Base-by-base conservation (phyloP, 768 basidiomycete species). In the Auricularia heimuer region DNA sequence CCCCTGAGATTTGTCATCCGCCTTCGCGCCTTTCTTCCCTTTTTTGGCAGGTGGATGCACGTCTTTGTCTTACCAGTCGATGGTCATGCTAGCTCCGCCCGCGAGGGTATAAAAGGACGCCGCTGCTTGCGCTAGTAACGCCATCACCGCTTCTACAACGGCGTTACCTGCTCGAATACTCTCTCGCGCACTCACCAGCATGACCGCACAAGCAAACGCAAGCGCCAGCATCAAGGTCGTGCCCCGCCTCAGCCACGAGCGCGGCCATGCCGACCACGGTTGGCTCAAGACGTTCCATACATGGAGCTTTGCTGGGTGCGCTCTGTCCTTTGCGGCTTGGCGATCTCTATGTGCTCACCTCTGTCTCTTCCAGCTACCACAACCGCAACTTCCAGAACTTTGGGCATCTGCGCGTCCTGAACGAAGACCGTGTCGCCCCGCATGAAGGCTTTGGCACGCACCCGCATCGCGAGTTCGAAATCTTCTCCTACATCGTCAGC, bases 251-350 rank as follows among this genome's bases (percentile, higher is more conserved):
- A 90, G 85, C 67, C 72, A 85, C 60, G 82, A 85, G 24, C 81
- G 90, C 21, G 90, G 89, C 2, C 76, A 88, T 61, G 88, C 87
- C 6, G 84, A 94, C 71, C 90, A 92, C 68, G 88, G 83, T 33
- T 94, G 92, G 92, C 78, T 94, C 63, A 93, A 92, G 79, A 86
- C 89, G 0, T 90, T 90, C 79, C 87, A 93, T 69, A 89, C 91
- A 0, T 94, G 94, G 72, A 83, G 88, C 1, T 91, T 91, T 69
- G 83, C 88, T 0, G 74, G 75, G 86, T 88, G 72, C 45, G 84
- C 78, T 29, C 14, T 11, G 14, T 24, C 11, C 18, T 6, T 18
- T 12, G 29, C 18, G 39, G 39, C 54, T 29, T 10, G 1, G 8
- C 7, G 24, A 60, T 1, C 7, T 60, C 1, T 2, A 1, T 33